Evolutionary conservation across 306 rosid species (phyloP).

Genomic region (Sicyos baderoa): DNA sequence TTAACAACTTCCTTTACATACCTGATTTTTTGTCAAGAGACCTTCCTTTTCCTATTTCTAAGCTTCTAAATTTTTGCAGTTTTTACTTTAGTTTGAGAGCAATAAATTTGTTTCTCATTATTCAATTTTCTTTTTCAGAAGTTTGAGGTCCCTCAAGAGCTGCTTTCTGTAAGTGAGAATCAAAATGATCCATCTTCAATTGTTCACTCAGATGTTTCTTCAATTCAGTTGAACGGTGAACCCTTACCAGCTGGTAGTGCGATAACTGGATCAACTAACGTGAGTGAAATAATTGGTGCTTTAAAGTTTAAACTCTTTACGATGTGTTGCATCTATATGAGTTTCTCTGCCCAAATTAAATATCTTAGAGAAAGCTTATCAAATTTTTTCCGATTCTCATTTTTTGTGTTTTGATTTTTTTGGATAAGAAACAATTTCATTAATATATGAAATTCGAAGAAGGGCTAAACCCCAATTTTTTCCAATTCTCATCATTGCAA

Average conservation of each 20-base stretch:
- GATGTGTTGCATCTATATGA: conserved; percentile 27
- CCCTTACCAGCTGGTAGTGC: conserved; percentile 64
- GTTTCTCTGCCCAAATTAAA: conserved; percentile 14
- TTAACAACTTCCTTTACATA: not conserved
- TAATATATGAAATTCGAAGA: too few relatives aligned
- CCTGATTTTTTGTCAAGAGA: not conserved
- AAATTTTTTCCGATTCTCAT: not conserved
- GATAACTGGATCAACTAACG: conserved; percentile 73
- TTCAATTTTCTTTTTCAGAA: conserved; percentile 36
- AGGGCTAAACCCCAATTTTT: too few relatives aligned
- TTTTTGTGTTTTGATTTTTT: too few relatives aligned
- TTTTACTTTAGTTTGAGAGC: conserved; percentile 5
- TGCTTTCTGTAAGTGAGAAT: conserved; percentile 49
- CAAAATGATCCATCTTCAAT: conserved; percentile 41
- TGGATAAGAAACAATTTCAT: too few relatives aligned
- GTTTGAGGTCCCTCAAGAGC: conserved; percentile 39
- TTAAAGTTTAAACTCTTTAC: conserved; percentile 29
- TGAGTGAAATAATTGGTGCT: conserved; percentile 70
- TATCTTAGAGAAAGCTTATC: not conserved
- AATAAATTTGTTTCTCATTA: conserved; percentile 12
- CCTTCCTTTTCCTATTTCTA: not conserved
- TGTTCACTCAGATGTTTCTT: conserved; percentile 40
- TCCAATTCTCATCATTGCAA: not conserved
- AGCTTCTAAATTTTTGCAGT: not conserved
- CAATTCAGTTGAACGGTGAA: conserved; percentile 83